Percentiles rank a stretch among this genome's conserved stretches.
Conservation (phyloP, 2,329 filamentous ascomycete genomes). For the Pseudogymnoascus sp. region DNA sequence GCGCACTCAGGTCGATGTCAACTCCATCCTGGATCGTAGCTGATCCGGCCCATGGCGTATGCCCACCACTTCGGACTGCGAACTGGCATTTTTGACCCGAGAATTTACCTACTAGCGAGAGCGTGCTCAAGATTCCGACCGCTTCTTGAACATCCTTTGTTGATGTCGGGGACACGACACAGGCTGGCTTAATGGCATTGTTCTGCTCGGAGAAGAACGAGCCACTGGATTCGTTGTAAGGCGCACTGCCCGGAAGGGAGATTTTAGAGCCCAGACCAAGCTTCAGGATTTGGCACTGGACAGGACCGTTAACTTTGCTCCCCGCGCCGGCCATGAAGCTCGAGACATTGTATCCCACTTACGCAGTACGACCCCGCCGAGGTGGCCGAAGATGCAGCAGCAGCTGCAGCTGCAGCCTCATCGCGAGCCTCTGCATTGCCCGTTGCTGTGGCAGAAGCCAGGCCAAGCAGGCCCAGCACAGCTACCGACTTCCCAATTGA, state of each 20-base stretch:
- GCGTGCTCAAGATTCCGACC: constrained; percentile 9
- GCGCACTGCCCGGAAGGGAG: constrained; percentile 3
- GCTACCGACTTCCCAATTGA: neutral
- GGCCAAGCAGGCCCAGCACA: neutral
- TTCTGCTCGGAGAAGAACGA: constrained; percentile 17
- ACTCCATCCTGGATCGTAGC: constrained; percentile 41
- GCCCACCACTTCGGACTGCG: constrained; percentile 50
- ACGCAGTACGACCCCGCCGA: neutral
- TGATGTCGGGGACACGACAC: constrained; percentile 22
- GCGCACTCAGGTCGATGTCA: constrained; percentile 38
- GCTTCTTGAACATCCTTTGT: constrained; percentile 22
- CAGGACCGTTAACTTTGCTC: neutral
- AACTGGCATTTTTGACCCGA: constrained; percentile 33
- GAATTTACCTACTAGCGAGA: neutral
- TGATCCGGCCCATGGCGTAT: constrained; percentile 47
- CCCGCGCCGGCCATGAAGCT: neutral
- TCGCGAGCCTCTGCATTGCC: neutral
- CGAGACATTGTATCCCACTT: neutral
- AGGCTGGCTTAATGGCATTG: constrained; percentile 21
- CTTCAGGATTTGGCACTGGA: constrained; percentile 6
- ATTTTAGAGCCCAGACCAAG: constrained; percentile 9
- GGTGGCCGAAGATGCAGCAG: neutral
- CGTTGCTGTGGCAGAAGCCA: neutral
- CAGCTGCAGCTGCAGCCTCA: neutral
- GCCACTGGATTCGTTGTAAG: constrained; percentile 5